phyloP scores from a whole-genome alignment of 768 basidiomycete genomes.

The Boletus pseudo-olivaceus region DNA sequence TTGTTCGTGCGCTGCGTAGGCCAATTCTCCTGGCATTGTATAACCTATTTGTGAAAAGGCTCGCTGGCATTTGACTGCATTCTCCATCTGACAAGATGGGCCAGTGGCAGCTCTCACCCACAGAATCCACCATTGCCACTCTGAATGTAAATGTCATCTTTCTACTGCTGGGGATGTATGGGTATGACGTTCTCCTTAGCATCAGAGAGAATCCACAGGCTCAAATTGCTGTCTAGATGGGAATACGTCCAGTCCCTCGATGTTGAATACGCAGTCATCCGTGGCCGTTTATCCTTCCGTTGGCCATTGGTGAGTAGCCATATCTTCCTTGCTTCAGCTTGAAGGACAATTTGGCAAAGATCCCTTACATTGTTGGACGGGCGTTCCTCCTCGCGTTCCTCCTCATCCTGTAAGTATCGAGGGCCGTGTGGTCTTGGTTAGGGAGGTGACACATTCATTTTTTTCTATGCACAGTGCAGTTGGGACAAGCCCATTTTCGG shows the following conservation, averaged over 20 bases:
- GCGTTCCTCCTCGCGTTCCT: conserved; percentile 7
- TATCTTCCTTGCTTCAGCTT: background rate
- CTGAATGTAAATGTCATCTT: background rate
- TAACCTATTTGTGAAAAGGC: background rate
- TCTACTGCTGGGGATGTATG: conserved; percentile 19
- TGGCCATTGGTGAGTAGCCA: conserved; percentile 18
- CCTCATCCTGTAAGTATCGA: conserved; percentile 9
- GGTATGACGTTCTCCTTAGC: conserved; percentile 5
- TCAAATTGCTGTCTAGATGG: conserved; percentile 15
- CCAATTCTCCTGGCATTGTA: background rate
- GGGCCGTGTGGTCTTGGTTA: no score
- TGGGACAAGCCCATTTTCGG: background rate
- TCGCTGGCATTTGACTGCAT: background rate
- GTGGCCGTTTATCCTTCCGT: conserved; percentile 13
- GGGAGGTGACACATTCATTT: background rate
- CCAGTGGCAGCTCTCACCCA: background rate
- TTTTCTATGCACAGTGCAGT: conserved; percentile 2
- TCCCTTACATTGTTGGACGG: conserved; percentile 23
- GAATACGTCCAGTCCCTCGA: conserved; percentile 15
- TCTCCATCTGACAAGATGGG: background rate
- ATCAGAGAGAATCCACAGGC: background rate
- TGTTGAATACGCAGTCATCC: conserved; percentile 17
- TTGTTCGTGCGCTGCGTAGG: background rate
- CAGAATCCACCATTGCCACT: background rate
- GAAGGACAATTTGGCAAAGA: background rate